phyloP scores from a whole-genome alignment of 225 moss, liverwort and hornwort genomes.

The Marchantia paleacea region DNA sequence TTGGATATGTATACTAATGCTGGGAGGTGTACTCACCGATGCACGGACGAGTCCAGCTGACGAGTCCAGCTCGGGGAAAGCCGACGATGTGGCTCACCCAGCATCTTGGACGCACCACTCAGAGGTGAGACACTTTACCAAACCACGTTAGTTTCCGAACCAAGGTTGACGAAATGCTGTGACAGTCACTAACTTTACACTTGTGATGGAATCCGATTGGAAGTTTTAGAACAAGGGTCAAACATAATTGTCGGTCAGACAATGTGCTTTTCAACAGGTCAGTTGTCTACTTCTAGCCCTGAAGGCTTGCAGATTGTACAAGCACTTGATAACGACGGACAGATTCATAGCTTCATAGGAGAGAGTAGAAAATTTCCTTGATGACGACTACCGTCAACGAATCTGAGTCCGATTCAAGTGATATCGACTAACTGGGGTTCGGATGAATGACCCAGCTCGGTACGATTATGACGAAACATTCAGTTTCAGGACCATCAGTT shows the following conservation, averaged over 20 bases:
- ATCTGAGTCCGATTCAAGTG: no score
- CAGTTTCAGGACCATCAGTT: no score
- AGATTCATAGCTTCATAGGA: no score
- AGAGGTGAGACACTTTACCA: neutral
- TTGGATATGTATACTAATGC: neutral
- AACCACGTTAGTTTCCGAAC: neutral
- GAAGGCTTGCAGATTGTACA: neutral
- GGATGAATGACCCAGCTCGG: no score
- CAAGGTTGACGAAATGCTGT: neutral
- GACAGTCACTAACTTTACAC: neutral
- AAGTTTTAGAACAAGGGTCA: neutral
- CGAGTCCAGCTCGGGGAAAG: neutral
- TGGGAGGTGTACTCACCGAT: neutral
- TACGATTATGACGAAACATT: no score
- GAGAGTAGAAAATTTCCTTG: no score
- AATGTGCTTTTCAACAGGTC: neutral
- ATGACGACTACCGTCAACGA: no score
- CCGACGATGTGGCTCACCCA: neutral
- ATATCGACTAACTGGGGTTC: no score
- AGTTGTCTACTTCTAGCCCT: neutral
- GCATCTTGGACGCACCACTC: neutral
- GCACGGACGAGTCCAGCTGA: conserved; percentile 8
- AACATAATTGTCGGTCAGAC: neutral
- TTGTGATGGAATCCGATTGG: neutral
- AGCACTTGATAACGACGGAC: no score